Base-by-base conservation (phyloP, 495 filamentous ascomycete genomes). In the Chaetomium cochliodes region DNA sequence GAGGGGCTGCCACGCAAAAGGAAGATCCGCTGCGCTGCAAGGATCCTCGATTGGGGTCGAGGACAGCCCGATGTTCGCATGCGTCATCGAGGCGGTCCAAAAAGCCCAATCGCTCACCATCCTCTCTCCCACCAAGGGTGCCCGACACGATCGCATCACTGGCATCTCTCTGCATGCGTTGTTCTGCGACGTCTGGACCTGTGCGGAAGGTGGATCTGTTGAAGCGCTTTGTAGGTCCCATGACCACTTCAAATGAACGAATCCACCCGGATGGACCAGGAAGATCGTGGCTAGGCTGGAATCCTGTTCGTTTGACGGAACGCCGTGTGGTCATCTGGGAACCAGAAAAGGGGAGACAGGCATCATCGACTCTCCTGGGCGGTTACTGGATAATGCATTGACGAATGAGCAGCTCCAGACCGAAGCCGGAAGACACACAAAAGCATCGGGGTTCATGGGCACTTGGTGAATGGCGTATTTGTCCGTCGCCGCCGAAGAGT, bases 211-310 rank as follows among this genome's bases (percentile, higher is more conserved):
- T 73, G 67, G 70, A 69, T 65, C 67, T 57, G 58, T 37, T 51
- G 42, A 56, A 39, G 50, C 50, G 61, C 64, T 68, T 62, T 58
- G 64, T 47, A 73, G 70, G 73, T 74, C 73, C 49, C 67, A 70
- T 69, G 73, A 74, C 69, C 69, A 51, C 41, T 60, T 62, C 54
- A 52, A 30, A 60, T 64, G 53, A 69, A 69, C 73, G 73, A 73
- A 66, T 57, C 60, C 55, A 54, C 58, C 50, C 6, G 59, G 37
- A 39, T 67, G 37, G 58, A 70, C 59, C 66, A 52, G 57, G 66
- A 51, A 71, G 62, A 67, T 65, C 66, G 64, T 67, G 68, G 68
- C 62, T 52, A 58, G 62, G 47, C 44, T 50, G 28, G 50, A 55
- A 54, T 58, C 55, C 64, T 58, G 42, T 54, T 66, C 42, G n/a